A percentile compares a stretch with the other conserved stretches of the same genome.
Conservation (phyloP, 345 rosid species). For the Bretschneidera sinensis region DNA sequence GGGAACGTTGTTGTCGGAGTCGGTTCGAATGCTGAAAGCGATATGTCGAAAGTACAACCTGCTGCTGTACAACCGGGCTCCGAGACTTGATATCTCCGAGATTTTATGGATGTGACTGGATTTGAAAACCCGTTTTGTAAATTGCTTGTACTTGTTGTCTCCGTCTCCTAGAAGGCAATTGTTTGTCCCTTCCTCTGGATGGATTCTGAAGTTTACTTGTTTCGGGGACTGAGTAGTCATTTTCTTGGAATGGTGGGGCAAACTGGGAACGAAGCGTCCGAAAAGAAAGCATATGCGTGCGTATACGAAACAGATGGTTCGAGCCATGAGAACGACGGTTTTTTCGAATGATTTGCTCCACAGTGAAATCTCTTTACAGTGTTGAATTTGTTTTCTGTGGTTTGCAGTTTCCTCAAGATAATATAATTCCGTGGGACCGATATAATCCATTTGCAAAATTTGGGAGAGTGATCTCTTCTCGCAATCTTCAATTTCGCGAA, state of each 20-base stretch:
- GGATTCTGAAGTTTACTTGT: conserved; percentile 8
- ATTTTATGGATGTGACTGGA: conserved; percentile 26
- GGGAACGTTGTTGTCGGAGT: background rate
- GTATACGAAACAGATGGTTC: conserved; percentile 21
- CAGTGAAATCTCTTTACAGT: conserved; percentile 31
- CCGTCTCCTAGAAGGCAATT: conserved; percentile 5
- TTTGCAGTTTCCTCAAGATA: conserved; percentile 27
- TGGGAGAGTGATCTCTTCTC: conserved; percentile 33
- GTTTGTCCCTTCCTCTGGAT: conserved; percentile 25
- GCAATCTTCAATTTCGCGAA: conserved; percentile 32
- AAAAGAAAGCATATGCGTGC: conserved; percentile 34
- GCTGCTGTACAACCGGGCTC: conserved; percentile 14
- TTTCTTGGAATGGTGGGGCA: conserved; percentile 12
- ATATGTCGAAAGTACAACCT: conserved; percentile 5
- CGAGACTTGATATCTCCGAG: background rate
- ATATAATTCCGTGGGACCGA: no score
- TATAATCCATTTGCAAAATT: conserved; percentile 23
- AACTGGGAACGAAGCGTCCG: conserved; percentile 21
- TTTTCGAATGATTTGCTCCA: conserved; percentile 42
- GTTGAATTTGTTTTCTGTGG: conserved; percentile 30
- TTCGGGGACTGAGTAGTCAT: background rate
- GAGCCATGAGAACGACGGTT: conserved; percentile 29
- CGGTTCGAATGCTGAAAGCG: background rate
- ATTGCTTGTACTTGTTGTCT: background rate
- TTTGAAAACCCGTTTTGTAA: conserved; percentile 1